Percentiles rank a stretch among this genome's conserved stretches.
These are phyloP conservation scores for Neonothopanus nambi DNA, from an alignment of 1,284 basidiomycete species.

Conservation along the genomic window DNA sequence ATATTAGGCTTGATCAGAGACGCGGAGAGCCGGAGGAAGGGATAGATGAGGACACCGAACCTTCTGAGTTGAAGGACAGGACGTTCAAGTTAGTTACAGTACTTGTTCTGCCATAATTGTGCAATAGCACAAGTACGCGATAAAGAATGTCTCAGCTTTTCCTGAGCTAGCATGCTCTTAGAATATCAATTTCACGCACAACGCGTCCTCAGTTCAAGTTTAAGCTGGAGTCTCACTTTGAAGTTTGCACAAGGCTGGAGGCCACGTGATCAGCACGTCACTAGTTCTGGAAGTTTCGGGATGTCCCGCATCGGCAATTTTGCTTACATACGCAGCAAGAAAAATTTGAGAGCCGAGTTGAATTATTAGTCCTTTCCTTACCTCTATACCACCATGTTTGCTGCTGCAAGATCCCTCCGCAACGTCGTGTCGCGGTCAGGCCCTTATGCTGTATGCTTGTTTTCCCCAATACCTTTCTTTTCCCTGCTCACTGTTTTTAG, in stretches of 20 bases:
- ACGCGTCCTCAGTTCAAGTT: too few species aligned
- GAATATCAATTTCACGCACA: too few species aligned
- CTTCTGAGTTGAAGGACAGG: neutral
- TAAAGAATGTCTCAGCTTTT: too few species aligned
- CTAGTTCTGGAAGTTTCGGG: slow-evolving; percentile 12
- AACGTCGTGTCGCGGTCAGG: slow-evolving; percentile 58
- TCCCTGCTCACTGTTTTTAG: slow-evolving; percentile 33
- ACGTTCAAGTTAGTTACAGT: slow-evolving; percentile 11
- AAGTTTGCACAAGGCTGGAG: too few species aligned
- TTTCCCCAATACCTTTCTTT: neutral
- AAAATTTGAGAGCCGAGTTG: slow-evolving; percentile 5
- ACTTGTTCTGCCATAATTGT: slow-evolving; percentile 12
- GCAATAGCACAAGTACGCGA: too few species aligned
- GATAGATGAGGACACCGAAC: too few species aligned
- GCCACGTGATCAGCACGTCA: neutral
- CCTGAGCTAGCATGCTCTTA: too few species aligned
- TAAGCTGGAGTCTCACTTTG: too few species aligned
- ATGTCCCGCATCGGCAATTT: neutral
- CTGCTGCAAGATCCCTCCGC: slow-evolving; percentile 63
- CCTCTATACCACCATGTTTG: slow-evolving; percentile 58
- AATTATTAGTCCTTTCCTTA: slow-evolving; percentile 20
- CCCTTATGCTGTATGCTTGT: slow-evolving; percentile 59
- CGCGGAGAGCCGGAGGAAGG: slow-evolving; percentile 18
- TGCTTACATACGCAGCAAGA: slow-evolving; percentile 10
- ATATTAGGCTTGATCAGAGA: slow-evolving; percentile 45